These are phyloP conservation scores for Noccaea bulbosa DNA, from an alignment of 345 rosid genomes.

Conservation along the genomic window DNA sequence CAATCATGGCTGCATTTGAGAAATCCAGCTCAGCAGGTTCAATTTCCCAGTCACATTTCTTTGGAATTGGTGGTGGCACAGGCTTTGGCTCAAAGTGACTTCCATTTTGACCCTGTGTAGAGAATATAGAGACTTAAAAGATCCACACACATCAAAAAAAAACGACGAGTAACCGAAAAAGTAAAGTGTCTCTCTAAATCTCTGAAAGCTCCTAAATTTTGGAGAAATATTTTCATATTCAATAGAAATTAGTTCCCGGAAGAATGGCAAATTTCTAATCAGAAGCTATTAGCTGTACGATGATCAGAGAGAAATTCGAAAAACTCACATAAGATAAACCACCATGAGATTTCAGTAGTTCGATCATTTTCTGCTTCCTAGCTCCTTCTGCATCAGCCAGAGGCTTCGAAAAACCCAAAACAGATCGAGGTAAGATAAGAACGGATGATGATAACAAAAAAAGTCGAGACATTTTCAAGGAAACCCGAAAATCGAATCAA, in stretches of 20 bases:
- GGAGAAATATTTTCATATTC: conserved; percentile 3
- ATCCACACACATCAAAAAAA: not conserved
- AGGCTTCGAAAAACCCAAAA: conserved; percentile 58
- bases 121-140: not conserved
- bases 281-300: conserved; percentile 1
- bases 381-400: conserved; percentile 99
- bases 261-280: conserved; percentile 14
- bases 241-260: conserved; percentile 15
- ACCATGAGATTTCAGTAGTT: conserved; percentile 76
- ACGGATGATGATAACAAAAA: not conserved
- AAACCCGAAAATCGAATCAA: not conserved
- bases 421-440: conserved; percentile 11
- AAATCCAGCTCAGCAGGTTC: conserved; percentile 96
- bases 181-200: not conserved
- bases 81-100: conserved; percentile 98
- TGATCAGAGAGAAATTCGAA: conserved; percentile 1
- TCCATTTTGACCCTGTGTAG: conserved; percentile 89
- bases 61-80: conserved; percentile 90
- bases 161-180: not conserved
- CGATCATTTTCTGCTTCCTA: conserved; percentile 73
- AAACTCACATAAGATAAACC: conserved; percentile 92
- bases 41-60: conserved; percentile 99
- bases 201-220: conserved; percentile 20
- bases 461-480: not conserved
- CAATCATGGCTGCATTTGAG: conserved; percentile 72